Base-by-base conservation (phyloP, 1,284 basidiomycete species). In the Thelephora terrestris region DNA sequence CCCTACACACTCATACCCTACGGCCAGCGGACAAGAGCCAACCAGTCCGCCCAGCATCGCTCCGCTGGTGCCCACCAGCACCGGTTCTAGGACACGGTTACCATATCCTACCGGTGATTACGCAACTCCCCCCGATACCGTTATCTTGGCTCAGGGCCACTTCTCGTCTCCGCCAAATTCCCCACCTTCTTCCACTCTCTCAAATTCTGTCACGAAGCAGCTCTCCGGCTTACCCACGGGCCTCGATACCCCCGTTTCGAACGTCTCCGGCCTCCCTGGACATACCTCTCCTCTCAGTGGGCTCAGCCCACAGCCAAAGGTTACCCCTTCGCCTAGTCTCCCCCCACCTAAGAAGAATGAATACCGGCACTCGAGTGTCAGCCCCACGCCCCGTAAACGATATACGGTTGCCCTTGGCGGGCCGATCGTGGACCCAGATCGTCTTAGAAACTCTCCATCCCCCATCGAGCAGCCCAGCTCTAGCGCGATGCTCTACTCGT, bases 81-180 rank as follows among this genome's bases (percentile, higher is more conserved):
- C 59, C 7, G 48, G 52, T 32, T 61, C 62, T 2, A 64, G 81
- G 1, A 83, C 78, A 18, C 75, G 81, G 37, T 66, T 88, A 14
- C 85, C 85, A 27, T 89, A 89, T 55, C 86, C 85, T 12, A 81
- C 81, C 3, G 86, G 85, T 3, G 86, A 89, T 57, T 89, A 89
- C 55, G 72, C 84, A 4, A 77, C 78, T 9, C 81, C 82, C 0
- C 67, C 71, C 0, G 68, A 69, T 53, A 53, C 71, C 32, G 52
- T 60, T 16, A 10, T 62, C 1, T 51, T 64, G 4, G 52, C 53
- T 24, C 66, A 71, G 37, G 66, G 71, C 36, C 60, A 72, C 1
- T 74, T 81, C 54, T 32, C 29, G 9, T 82, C 82, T 0, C 81
- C 84, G 5, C 67, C 79, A 1, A 74, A 64, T 48, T 84, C 83